phyloP scores from a whole-genome alignment of 2,329 filamentous ascomycete genomes.

The Orbilia brochopaga region DNA sequence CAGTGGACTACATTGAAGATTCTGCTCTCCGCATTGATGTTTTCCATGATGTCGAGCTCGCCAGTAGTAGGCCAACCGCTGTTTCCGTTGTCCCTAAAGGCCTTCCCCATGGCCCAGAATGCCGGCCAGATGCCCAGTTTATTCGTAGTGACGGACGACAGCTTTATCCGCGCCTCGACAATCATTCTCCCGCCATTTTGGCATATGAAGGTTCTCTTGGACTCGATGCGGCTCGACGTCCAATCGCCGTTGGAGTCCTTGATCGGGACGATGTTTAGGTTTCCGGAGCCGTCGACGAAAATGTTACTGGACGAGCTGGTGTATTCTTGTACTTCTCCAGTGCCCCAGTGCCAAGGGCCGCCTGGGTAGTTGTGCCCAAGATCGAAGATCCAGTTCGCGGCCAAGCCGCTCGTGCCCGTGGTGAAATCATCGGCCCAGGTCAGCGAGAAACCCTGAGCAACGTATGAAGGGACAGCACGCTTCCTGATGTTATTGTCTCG shows the following conservation, averaged over 20 bases:
- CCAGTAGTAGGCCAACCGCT: conserved; percentile 60
- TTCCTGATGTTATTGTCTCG: background rate
- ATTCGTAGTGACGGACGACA: conserved; percentile 51
- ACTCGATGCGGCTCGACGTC: conserved; percentile 62
- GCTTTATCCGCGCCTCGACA: conserved; percentile 59
- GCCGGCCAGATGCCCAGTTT: conserved; percentile 59
- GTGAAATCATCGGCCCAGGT: conserved; percentile 57
- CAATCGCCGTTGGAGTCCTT: conserved; percentile 56
- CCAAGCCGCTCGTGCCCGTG: conserved; percentile 56
- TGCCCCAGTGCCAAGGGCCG: conserved; percentile 62
- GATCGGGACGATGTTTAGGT: conserved; percentile 58
- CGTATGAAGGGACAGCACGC: conserved; percentile 7
- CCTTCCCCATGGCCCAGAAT: conserved; percentile 61
- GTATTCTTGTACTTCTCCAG: conserved; percentile 62
- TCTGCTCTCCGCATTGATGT: conserved; percentile 58
- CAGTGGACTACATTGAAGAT: conserved; percentile 60
- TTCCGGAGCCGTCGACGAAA: conserved; percentile 57
- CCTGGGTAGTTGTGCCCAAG: conserved; percentile 61
- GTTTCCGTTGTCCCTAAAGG: conserved; percentile 58
- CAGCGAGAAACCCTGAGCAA: conserved; percentile 37
- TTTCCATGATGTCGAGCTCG: conserved; percentile 62
- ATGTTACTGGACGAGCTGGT: conserved; percentile 59
- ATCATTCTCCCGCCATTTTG: conserved; percentile 57
- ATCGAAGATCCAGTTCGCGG: conserved; percentile 61
- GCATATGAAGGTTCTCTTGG: conserved; percentile 57